phyloP scores from a whole-genome alignment of 495 filamentous ascomycete species.

The Lepraria neglecta region DNA sequence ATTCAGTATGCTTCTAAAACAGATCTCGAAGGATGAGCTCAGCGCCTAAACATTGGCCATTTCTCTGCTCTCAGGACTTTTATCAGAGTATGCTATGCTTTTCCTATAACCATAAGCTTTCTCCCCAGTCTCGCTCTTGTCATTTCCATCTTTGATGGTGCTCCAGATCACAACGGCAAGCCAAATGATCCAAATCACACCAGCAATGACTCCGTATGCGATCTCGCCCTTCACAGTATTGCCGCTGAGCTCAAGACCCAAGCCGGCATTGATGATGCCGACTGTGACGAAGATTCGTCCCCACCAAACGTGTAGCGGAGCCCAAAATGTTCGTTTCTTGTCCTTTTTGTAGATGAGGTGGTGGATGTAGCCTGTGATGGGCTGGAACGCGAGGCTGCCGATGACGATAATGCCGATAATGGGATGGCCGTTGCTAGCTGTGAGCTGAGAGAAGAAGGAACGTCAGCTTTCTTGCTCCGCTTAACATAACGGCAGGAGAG shows the following conservation, averaged over 20 bases:
- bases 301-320: slow-evolving; percentile 63
- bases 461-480: slow-evolving; percentile 34
- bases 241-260: slow-evolving; percentile 52
- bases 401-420: slow-evolving; percentile 58
- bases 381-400: slow-evolving; percentile 55
- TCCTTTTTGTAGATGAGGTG: slow-evolving; percentile 49
- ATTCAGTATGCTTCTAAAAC: background rate
- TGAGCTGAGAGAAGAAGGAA: background rate
- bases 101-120: slow-evolving; percentile 5
- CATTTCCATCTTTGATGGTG: slow-evolving; percentile 5
- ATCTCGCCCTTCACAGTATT: slow-evolving; percentile 43
- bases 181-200: slow-evolving; percentile 46
- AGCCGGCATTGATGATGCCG: slow-evolving; percentile 66
- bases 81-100: background rate
- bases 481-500: background rate
- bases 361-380: slow-evolving; percentile 56
- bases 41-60: background rate
- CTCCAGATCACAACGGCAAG: slow-evolving; percentile 27
- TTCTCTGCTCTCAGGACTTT: slow-evolving; percentile 4
- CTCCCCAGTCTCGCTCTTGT: slow-evolving; percentile 14
- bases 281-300: slow-evolving; percentile 56
- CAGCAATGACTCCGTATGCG: slow-evolving; percentile 56
- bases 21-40: background rate
- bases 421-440: slow-evolving; percentile 30
- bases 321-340: slow-evolving; percentile 45